Evolutionary conservation across 345 rosid species (phyloP).

Genomic region (Dipteronia sinensis): DNA sequence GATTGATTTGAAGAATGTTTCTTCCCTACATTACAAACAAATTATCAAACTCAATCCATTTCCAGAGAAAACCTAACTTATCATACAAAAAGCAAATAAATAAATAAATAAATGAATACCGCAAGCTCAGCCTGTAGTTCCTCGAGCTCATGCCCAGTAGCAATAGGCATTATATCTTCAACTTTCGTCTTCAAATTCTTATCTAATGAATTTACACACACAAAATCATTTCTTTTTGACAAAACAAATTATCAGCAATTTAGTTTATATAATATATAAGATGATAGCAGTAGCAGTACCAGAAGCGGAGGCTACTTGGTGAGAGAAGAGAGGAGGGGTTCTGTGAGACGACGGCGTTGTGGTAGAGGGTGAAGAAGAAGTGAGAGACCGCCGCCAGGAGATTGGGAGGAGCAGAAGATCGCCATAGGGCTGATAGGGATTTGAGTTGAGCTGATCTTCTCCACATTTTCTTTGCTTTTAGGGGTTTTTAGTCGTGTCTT

Average conservation of each 20-base stretch:
- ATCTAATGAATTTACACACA: not conserved
- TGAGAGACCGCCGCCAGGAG: not conserved
- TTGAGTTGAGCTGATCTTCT: not conserved
- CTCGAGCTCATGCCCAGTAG: constrained; percentile 58
- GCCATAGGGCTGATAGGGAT: not conserved
- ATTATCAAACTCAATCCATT: not conserved
- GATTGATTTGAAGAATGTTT: constrained; percentile 39
- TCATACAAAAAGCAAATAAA: not conserved
- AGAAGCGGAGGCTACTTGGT: not conserved
- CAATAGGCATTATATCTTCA: constrained; percentile 59
- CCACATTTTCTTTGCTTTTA: not conserved
- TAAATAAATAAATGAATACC: constrained; percentile 18
- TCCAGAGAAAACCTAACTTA: not conserved
- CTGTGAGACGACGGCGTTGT: not conserved
- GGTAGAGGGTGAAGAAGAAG: not conserved
- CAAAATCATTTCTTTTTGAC: not conserved
- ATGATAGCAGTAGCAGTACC: not conserved
- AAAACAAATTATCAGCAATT: not conserved
- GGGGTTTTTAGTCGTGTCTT: not conserved
- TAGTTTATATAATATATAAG: too few species aligned
- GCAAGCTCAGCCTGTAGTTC: constrained; percentile 55
- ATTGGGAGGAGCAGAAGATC: not conserved
- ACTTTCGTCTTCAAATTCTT: constrained; percentile 32
- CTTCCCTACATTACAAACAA: constrained; percentile 31
- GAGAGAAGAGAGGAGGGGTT: not conserved